Conservation (phyloP, 2,329 filamentous ascomycete species). For the Fusarium longipes region DNA sequence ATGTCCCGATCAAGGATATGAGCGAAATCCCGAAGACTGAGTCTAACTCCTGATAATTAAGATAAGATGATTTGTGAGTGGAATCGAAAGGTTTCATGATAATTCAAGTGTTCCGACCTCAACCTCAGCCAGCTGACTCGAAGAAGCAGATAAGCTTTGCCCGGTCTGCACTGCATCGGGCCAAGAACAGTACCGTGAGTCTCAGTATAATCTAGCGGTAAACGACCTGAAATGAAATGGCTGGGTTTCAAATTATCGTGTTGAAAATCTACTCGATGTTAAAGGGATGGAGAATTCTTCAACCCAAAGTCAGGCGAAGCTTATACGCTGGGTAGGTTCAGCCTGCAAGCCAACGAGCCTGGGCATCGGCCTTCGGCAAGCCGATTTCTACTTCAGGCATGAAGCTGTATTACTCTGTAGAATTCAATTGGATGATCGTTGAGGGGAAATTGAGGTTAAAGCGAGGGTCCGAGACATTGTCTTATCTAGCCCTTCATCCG, state of each 20-base stretch:
- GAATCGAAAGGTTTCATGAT: background rate
- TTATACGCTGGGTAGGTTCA: constrained; percentile 7
- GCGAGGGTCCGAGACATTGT: constrained; percentile 35
- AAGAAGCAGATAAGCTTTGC: background rate
- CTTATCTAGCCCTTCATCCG: constrained; percentile 16
- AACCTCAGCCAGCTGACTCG: background rate
- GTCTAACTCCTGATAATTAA: too few species aligned
- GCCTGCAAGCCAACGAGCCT: constrained; percentile 5
- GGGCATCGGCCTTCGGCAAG: constrained; percentile 27
- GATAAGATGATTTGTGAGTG: background rate
- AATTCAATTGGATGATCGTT: background rate
- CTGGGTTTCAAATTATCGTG: background rate
- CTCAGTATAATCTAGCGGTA: background rate
- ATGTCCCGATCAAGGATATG: background rate
- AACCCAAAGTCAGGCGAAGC: background rate
- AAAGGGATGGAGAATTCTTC: constrained; percentile 4
- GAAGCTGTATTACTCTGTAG: background rate
- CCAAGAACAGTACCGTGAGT: background rate
- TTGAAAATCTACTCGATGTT: fast-evolving
- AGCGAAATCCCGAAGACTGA: background rate
- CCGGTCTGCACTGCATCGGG: too few species aligned
- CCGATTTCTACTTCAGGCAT: background rate
- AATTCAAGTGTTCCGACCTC: too few species aligned
- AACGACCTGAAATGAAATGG: background rate
- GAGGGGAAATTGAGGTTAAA: background rate